Conservation (phyloP, 2,329 filamentous ascomycete genomes). For the Aspergillus pseudoterreus region DNA sequence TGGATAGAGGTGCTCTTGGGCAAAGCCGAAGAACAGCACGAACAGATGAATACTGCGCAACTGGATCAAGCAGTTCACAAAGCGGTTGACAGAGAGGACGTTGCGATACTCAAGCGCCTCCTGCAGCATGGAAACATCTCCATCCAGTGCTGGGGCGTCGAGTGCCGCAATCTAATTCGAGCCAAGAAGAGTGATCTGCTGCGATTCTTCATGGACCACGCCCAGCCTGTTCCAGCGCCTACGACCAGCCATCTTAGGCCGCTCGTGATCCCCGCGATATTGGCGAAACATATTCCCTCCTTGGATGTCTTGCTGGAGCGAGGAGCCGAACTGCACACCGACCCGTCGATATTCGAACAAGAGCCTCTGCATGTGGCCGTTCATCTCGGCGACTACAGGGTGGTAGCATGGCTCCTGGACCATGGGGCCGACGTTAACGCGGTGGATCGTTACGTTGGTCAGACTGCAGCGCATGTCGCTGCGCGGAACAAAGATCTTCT, state of each 20-base stretch:
- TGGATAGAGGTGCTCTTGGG: background rate
- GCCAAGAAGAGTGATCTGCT: background rate
- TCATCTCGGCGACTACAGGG: background rate
- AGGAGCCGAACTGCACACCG: background rate
- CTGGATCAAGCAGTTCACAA: background rate
- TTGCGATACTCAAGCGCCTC: background rate
- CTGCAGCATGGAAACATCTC: background rate
- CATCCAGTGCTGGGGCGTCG: background rate
- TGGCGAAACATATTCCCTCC: background rate
- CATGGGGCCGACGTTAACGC: background rate
- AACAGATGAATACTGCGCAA: background rate
- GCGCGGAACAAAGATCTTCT: background rate
- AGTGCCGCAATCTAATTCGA: background rate
- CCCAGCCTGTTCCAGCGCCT: background rate
- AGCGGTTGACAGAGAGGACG: background rate
- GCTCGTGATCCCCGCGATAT: background rate
- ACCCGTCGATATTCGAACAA: background rate
- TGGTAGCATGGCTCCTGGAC: background rate
- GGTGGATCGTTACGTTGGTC: background rate
- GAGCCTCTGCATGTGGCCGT: background rate
- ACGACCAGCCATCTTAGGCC: background rate
- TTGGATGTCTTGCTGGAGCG: background rate
- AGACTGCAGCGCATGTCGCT: background rate
- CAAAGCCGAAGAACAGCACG: background rate
- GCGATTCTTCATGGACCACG: background rate